These are phyloP conservation scores for Citropsis articulata DNA, from an alignment of 345 rosid genomes.

Conservation along the genomic window DNA sequence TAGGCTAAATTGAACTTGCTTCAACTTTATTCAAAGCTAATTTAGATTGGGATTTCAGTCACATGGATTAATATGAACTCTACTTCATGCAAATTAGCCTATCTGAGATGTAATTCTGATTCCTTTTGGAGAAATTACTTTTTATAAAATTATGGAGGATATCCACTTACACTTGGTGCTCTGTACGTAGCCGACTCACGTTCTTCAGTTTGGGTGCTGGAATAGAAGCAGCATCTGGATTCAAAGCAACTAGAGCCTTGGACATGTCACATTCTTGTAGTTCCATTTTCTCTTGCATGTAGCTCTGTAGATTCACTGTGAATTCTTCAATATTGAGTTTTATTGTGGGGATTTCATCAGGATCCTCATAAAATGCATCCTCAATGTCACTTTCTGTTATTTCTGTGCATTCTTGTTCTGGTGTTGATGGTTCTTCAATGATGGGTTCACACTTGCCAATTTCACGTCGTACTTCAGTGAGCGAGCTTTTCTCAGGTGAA, in stretches of 20 bases:
- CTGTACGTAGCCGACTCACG: conserved; percentile 79
- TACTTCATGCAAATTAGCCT: neutral
- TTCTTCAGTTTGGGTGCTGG: conserved; percentile 78
- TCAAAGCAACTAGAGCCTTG: conserved; percentile 82
- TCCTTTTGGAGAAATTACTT: neutral
- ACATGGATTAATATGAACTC: neutral
- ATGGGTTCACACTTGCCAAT: conserved; percentile 53
- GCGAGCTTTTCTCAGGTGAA: conserved; percentile 32
- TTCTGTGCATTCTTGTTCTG: conserved; percentile 51
- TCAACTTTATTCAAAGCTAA: conserved; percentile 12
- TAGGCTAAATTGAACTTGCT: conserved; percentile 7
- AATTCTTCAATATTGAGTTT: conserved; percentile 62
- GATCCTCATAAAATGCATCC: conserved; percentile 58
- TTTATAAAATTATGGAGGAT: conserved; percentile 10
- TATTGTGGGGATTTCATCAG: conserved; percentile 82
- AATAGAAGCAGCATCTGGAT: conserved; percentile 54
- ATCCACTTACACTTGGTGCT: conserved; percentile 90
- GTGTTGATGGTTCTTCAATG: conserved; percentile 82
- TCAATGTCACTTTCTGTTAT: conserved; percentile 65
- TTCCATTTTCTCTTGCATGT: conserved; percentile 63
- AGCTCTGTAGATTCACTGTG: conserved; percentile 49
- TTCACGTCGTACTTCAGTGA: conserved; percentile 17
- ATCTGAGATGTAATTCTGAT: neutral
- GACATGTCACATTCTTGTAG: conserved; percentile 76
- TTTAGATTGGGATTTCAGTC: neutral